Evolutionary conservation across 1,284 basidiomycete species (phyloP).

Genomic region (Inonotus obliquus): DNA sequence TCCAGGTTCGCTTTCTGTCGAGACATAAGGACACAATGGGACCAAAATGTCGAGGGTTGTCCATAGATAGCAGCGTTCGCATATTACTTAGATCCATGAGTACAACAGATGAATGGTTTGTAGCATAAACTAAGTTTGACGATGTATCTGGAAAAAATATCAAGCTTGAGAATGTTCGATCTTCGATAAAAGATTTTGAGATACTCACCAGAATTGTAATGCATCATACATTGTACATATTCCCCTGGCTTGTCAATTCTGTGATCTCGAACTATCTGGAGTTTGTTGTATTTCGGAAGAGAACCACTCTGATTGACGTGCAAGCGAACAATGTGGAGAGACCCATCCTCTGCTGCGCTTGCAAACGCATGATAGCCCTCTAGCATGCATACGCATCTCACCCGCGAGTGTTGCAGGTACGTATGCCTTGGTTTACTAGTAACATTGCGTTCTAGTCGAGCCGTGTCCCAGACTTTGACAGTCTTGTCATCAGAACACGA

Average conservation of each 20-base stretch:
- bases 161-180: background rate
- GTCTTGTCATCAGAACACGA: slow-evolving; percentile 84
- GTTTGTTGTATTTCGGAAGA: slow-evolving; percentile 73
- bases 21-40: slow-evolving; percentile 83
- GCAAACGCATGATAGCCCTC: slow-evolving; percentile 87
- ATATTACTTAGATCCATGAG: slow-evolving; percentile 87
- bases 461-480: slow-evolving; percentile 82
- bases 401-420: slow-evolving; percentile 71
- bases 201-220: slow-evolving; percentile 65
- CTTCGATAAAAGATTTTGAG: background rate
- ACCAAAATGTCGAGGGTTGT: slow-evolving; percentile 83
- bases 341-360: slow-evolving; percentile 83
- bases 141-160: slow-evolving; percentile 44
- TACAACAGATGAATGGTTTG: slow-evolving; percentile 73
- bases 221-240: slow-evolving; percentile 72
- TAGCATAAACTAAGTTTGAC: slow-evolving; percentile 80
- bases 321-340: slow-evolving; percentile 78
- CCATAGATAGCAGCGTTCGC: slow-evolving; percentile 69
- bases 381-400: slow-evolving; percentile 78
- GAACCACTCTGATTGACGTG: slow-evolving; percentile 60
- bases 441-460: slow-evolving; percentile 74
- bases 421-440: slow-evolving; percentile 75
- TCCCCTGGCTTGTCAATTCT: slow-evolving; percentile 65
- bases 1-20: slow-evolving; percentile 81
- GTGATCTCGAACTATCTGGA: slow-evolving; percentile 76